Percentiles rank a stretch among this genome's conserved stretches.
phyloP scores from a whole-genome alignment of 805 yeast species.

The Candida piceae region DNA sequence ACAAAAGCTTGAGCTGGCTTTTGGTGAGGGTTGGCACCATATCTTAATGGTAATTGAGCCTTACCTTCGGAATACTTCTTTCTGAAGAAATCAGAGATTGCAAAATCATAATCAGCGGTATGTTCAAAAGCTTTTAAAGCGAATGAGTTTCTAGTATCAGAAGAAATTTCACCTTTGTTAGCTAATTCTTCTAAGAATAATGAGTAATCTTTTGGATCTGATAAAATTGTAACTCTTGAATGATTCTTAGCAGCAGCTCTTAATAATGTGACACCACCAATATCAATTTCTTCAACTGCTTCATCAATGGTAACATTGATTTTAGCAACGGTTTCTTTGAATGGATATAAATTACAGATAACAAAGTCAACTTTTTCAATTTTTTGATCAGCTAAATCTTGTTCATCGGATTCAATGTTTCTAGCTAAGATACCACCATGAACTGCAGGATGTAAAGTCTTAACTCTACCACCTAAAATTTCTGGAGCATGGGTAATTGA shows the following conservation, averaged over 20 bases:
- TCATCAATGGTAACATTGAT: slow-evolving; percentile 93
- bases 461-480: slow-evolving; percentile 98
- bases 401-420: slow-evolving; percentile 84
- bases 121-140: slow-evolving; percentile 98
- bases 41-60: slow-evolving; percentile 90
- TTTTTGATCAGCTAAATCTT: slow-evolving; percentile 81
- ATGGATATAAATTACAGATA: slow-evolving; percentile 96
- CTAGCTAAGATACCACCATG: slow-evolving; percentile 98
- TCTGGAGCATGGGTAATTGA: slow-evolving; percentile 97
- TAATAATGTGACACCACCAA: slow-evolving; percentile 94
- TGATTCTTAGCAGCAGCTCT: slow-evolving; percentile 99
- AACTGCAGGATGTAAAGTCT: slow-evolving; percentile 97
- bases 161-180: slow-evolving; percentile 57
- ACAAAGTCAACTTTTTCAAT: slow-evolving; percentile 96
- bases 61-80: slow-evolving; percentile 89
- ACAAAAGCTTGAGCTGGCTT: slow-evolving; percentile 98
- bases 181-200: slow-evolving; percentile 77
- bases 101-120: slow-evolving; percentile 95
- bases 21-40: slow-evolving; percentile 99
- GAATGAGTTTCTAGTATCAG: slow-evolving; percentile 69
- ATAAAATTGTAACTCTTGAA: slow-evolving; percentile 88
- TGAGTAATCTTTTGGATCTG: slow-evolving; percentile 93
- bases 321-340: slow-evolving; percentile 94
- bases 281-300: slow-evolving; percentile 98
- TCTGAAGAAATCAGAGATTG: slow-evolving; percentile 95